Evolutionary conservation across 129 eudicot genomes (phyloP).

Genomic region (Lactuca sativa): DNA sequence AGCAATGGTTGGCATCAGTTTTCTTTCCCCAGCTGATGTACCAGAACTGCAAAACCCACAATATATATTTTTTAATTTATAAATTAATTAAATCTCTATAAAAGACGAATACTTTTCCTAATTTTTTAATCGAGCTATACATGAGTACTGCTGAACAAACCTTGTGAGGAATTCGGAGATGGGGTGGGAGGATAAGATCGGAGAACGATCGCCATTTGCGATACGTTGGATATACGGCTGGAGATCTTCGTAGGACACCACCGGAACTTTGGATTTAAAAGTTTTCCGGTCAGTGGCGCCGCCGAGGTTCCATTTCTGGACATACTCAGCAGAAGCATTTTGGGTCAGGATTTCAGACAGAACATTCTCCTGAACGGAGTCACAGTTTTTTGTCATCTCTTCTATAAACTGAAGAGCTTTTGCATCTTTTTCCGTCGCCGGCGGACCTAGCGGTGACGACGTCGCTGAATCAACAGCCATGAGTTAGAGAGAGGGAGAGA

Average conservation of each 20-base stretch:
- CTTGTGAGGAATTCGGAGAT: constrained; percentile 89
- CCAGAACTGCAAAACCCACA: constrained; percentile 62
- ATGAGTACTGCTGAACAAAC: constrained; percentile 25
- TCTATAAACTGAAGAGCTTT: constrained; percentile 77
- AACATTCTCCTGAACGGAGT: constrained; percentile 60
- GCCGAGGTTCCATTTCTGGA: constrained; percentile 42
- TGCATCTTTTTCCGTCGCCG: constrained; percentile 62
- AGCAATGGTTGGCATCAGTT: constrained; percentile 84
- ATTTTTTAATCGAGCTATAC: neutral
- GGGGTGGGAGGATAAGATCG: constrained; percentile 68
- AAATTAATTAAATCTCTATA: neutral
- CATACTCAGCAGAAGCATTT: constrained; percentile 65
- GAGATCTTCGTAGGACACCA: constrained; percentile 82
- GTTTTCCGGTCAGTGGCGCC: constrained; percentile 60
- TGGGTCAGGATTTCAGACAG: constrained; percentile 54
- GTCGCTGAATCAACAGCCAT: constrained; percentile 51
- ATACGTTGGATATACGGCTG: constrained; percentile 72
- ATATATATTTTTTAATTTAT: too few species aligned
- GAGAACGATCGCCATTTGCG: constrained; percentile 76
- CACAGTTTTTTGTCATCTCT: constrained; percentile 67
- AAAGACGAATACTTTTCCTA: neutral
- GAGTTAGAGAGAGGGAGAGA: neutral
- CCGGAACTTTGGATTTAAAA: constrained; percentile 67
- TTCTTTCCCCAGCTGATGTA: constrained; percentile 92
- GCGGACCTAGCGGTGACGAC: constrained; percentile 51